Conservation (phyloP, 768 basidiomycete genomes). For the Hysterangium stoloniferum region DNA sequence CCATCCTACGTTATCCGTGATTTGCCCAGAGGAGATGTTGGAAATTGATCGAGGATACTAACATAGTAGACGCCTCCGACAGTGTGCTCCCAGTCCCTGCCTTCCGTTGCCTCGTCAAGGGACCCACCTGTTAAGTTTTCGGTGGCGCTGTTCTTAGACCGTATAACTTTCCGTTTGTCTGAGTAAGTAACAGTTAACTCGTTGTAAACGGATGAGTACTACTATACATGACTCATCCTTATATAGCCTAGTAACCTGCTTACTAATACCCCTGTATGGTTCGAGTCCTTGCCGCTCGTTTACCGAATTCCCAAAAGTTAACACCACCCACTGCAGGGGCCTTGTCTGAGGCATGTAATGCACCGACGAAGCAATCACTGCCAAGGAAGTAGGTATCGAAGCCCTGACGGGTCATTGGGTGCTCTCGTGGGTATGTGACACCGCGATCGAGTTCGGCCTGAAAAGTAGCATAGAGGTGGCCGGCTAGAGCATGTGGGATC, state of each 20-base stretch:
- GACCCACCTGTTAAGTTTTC: constrained; percentile 23
- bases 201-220: too few relatives aligned
- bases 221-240: too few relatives aligned
- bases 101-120: constrained; percentile 39
- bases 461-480: constrained; percentile 56
- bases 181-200: too few relatives aligned
- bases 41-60: constrained; percentile 19
- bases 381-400: constrained; percentile 77
- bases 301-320: too few relatives aligned
- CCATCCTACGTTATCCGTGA: too few relatives aligned
- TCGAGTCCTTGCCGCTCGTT: too few relatives aligned
- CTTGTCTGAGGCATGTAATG: constrained; percentile 25
- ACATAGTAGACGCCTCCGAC: constrained; percentile 78
- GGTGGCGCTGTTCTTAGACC: too few relatives aligned
- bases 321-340: constrained; percentile 15
- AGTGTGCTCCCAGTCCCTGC: constrained; percentile 57
- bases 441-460: constrained; percentile 70
- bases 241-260: too few relatives aligned
- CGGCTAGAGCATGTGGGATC: constrained; percentile 42
- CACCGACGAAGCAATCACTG: constrained; percentile 66
- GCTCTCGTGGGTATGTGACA: constrained; percentile 79
- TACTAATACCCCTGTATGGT: too few relatives aligned
- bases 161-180: too few relatives aligned
- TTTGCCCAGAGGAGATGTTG: too few relatives aligned
- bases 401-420: constrained; percentile 32